phyloP scores from a whole-genome alignment of 352 stramenopile genomes.

The Plasmopara halstedii region DNA sequence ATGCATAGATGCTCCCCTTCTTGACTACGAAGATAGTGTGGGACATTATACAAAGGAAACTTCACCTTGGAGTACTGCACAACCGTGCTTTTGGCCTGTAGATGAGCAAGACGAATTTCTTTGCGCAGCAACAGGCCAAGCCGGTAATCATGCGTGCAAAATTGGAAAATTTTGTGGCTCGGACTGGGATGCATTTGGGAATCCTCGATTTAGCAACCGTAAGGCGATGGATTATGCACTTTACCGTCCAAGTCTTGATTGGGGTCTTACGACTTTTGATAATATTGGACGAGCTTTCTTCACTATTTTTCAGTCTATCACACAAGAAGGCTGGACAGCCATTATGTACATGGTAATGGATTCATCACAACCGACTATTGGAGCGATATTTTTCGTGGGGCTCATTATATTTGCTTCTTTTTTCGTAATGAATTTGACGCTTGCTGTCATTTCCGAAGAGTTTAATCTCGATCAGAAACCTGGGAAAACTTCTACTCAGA shows the following conservation, averaged over 20 bases:
- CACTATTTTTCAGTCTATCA: slow-evolving; percentile 92
- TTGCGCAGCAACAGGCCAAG: slow-evolving; percentile 39
- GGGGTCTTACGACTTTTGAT: slow-evolving; percentile 92
- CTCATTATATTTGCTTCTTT: slow-evolving; percentile 89
- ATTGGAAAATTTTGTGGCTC: slow-evolving; percentile 41
- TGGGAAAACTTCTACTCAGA: slow-evolving; percentile 21
- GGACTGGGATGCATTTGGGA: slow-evolving; percentile 65
- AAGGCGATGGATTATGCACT: slow-evolving; percentile 44
- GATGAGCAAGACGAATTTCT: slow-evolving; percentile 69
- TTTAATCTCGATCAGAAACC: slow-evolving; percentile 71
- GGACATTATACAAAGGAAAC: slow-evolving; percentile 50
- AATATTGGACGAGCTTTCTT: slow-evolving; percentile 85
- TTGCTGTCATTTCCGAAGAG: slow-evolving; percentile 89
- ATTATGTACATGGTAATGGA: slow-evolving; percentile 90
- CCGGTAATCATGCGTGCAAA: slow-evolving; percentile 48
- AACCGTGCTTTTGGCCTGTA: slow-evolving; percentile 91
- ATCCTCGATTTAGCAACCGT: slow-evolving; percentile 42
- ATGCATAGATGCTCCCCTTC: slow-evolving; percentile 28
- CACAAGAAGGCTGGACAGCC: slow-evolving; percentile 88
- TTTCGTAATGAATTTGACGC: slow-evolving; percentile 91
- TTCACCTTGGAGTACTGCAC: slow-evolving; percentile 50
- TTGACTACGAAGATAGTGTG: slow-evolving; percentile 47
- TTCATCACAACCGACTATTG: slow-evolving; percentile 47
- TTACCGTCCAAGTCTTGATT: slow-evolving; percentile 67
- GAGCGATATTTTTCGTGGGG: slow-evolving; percentile 81